Evolutionary conservation across 2,329 filamentous ascomycete species (phyloP).

Genomic region (Trichophyton equinum): DNA sequence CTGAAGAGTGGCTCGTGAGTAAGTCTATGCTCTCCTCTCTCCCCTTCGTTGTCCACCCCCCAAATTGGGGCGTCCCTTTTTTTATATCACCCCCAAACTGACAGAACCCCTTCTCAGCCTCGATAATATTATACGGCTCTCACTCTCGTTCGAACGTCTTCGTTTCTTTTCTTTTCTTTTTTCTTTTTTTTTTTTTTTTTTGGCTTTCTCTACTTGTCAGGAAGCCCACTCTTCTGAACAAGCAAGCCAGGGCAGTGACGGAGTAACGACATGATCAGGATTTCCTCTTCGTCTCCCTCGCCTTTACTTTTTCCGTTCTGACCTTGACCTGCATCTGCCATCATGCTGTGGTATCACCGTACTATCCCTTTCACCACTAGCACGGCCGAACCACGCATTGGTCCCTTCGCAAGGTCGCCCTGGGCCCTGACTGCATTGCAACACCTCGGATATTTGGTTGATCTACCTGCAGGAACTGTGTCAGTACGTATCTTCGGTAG

Average conservation of each 20-base stretch:
- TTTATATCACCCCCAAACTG: background rate
- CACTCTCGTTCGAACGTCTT: background rate
- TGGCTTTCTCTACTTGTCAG: background rate
- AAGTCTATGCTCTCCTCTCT: background rate
- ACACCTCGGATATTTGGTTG: constrained; percentile 1
- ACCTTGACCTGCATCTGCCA: constrained; percentile 1
- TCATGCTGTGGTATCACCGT: constrained; percentile 1
- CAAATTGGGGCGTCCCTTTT: background rate
- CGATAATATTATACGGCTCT: background rate
- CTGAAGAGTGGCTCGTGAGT: constrained; percentile 3
- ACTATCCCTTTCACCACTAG: background rate
- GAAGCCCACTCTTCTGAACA: background rate
- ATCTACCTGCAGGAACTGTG: background rate
- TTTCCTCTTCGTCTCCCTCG: background rate
- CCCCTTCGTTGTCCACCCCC: no score
- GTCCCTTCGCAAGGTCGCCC: background rate
- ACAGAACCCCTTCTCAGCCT: background rate
- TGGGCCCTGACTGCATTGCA: background rate
- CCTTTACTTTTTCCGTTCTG: background rate
- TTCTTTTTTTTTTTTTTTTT: background rate
- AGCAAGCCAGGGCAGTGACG: background rate
- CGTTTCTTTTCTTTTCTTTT: background rate
- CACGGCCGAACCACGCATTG: background rate
- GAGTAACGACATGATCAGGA: background rate
- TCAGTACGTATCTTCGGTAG: background rate